phyloP scores from a whole-genome alignment of 2,329 filamentous ascomycete species.

The Periglandula ipomoeae region DNA sequence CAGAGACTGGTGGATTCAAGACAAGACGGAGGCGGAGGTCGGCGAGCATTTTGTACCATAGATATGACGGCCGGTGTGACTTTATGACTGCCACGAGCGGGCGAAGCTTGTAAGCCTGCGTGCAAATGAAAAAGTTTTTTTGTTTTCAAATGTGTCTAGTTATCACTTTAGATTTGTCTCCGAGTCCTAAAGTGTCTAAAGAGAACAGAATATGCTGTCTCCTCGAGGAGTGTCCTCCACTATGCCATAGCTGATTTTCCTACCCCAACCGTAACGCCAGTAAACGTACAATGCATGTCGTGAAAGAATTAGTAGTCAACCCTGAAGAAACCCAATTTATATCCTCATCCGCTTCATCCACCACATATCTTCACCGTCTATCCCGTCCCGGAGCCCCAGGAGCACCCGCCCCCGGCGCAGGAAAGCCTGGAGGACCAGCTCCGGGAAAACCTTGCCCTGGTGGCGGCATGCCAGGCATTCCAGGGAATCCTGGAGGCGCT shows the following conservation, averaged over 20 bases:
- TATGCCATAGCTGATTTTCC: neutral
- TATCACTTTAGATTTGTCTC: neutral
- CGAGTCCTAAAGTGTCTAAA: neutral
- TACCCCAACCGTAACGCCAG: slow-evolving; percentile 20
- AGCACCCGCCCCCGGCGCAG: slow-evolving; percentile 1
- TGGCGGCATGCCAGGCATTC: slow-evolving; percentile 28
- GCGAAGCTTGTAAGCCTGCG: neutral
- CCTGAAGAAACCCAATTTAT: neutral
- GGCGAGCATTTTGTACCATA: slow-evolving; percentile 10
- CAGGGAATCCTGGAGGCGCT: slow-evolving; percentile 21
- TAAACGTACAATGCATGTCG: slow-evolving; percentile 20
- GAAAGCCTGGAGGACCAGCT: slow-evolving; percentile 19
- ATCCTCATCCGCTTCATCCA: neutral
- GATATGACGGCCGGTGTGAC: slow-evolving; percentile 3
- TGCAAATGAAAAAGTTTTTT: neutral
- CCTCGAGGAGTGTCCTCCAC: neutral
- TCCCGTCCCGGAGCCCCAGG: slow-evolving; percentile 28
- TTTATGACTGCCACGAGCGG: neutral
- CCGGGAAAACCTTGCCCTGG: slow-evolving; percentile 35
- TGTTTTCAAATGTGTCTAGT: neutral
- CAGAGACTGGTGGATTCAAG: neutral
- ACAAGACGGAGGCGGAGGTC: neutral
- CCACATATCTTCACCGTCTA: slow-evolving; percentile 21
- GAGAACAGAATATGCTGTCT: neutral
- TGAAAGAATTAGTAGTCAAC: slow-evolving; percentile 8